A percentile compares a stretch with the other conserved stretches of the same genome.
Conservation (phyloP, 2,329 filamentous ascomycete genomes). For the Macroventuria anomochaeta region DNA sequence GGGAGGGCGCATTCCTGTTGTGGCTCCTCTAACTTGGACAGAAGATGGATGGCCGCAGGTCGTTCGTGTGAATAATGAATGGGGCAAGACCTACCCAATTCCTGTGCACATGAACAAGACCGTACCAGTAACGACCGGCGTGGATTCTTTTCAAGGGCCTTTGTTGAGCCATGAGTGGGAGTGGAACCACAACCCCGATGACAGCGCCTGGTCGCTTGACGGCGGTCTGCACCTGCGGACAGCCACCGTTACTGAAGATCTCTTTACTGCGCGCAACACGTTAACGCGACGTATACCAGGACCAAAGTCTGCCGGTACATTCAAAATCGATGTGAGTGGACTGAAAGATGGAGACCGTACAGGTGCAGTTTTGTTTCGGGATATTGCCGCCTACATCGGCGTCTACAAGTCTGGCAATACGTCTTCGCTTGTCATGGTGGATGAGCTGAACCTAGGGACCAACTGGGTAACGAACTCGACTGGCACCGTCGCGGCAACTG, state of each 20-base stretch:
- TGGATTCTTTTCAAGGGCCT: slow-evolving; percentile 56
- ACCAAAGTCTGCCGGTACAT: slow-evolving; percentile 55
- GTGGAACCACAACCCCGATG: slow-evolving; percentile 69
- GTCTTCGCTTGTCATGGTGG: slow-evolving; percentile 46
- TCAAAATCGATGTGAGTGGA: slow-evolving; percentile 56
- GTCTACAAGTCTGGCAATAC: slow-evolving; percentile 51
- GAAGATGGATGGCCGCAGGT: slow-evolving; percentile 60
- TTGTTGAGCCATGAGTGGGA: slow-evolving; percentile 60
- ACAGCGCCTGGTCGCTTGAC: slow-evolving; percentile 53
- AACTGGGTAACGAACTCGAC: slow-evolving; percentile 44
- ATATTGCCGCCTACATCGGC: slow-evolving; percentile 61
- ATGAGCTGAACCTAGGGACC: slow-evolving; percentile 50
- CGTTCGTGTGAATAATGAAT: slow-evolving; percentile 53
- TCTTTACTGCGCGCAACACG: slow-evolving; percentile 54
- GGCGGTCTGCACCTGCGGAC: slow-evolving; percentile 58
- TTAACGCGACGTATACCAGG: slow-evolving; percentile 53
- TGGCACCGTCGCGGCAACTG: slow-evolving; percentile 38
- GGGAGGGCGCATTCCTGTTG: slow-evolving; percentile 62
- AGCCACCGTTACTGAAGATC: slow-evolving; percentile 60
- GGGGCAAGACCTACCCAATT: slow-evolving; percentile 56
- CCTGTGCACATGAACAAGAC: slow-evolving; percentile 41
- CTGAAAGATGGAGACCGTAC: slow-evolving; percentile 61
- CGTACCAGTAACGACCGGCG: slow-evolving; percentile 46
- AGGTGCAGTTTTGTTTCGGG: slow-evolving; percentile 62
- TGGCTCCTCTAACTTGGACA: slow-evolving; percentile 62